These are phyloP conservation scores for Talaromyces sp. DNA, from an alignment of 2,329 filamentous ascomycete species.

Conservation along the genomic window DNA sequence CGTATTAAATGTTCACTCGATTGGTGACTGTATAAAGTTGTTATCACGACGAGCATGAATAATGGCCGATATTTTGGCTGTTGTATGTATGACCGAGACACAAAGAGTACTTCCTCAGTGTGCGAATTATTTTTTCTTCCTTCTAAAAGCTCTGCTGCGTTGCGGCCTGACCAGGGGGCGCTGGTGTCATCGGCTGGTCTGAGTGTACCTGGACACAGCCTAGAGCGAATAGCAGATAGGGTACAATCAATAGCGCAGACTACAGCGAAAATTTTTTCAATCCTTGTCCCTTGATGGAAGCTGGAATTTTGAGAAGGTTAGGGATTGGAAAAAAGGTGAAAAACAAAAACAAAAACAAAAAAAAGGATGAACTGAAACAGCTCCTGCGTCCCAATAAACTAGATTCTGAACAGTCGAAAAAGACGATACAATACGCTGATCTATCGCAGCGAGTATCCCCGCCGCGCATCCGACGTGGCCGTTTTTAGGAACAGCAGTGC, in stretches of 20 bases:
- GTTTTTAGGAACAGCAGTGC: background rate
- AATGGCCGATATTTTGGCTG: background rate
- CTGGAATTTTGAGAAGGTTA: background rate
- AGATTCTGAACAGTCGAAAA: background rate
- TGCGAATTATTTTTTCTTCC: constrained; percentile 3
- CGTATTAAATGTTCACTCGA: background rate
- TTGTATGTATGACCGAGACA: background rate
- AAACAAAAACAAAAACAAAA: too few relatives aligned
- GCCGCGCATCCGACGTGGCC: constrained; percentile 17
- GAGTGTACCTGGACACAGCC: constrained; percentile 14
- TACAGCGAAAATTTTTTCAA: constrained; percentile 8
- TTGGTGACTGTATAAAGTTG: background rate
- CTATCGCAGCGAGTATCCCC: constrained; percentile 12
- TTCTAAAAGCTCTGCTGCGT: constrained; percentile 15
- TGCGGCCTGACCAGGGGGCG: constrained; percentile 19
- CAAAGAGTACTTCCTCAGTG: background rate
- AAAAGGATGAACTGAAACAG: background rate
- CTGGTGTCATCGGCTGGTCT: constrained; percentile 18
- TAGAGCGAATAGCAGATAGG: constrained; percentile 5
- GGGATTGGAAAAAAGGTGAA: background rate
- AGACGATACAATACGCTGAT: constrained; percentile 1
- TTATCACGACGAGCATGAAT: background rate
- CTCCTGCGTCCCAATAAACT: background rate
- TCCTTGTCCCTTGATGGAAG: constrained; percentile 1
- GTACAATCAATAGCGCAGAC: constrained; percentile 8